These are phyloP conservation scores for Styphnolobium japonicum DNA, from an alignment of 306 rosid genomes.

Conservation along the genomic window DNA sequence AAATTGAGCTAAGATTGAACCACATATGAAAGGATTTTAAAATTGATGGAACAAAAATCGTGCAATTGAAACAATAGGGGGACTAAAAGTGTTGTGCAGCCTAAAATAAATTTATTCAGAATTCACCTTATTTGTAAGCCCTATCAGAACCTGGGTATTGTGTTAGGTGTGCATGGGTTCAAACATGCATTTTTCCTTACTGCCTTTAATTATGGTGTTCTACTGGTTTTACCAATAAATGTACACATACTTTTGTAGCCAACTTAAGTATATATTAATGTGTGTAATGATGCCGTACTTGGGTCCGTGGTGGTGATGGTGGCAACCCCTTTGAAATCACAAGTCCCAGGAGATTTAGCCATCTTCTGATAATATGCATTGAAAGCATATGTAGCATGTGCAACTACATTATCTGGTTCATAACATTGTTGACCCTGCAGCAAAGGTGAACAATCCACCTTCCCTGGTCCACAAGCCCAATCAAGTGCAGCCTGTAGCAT, in stretches of 20 bases:
- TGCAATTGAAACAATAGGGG: neutral
- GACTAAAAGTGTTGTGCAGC: neutral
- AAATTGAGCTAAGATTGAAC: neutral
- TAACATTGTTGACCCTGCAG: slow-evolving; percentile 82
- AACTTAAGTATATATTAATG: neutral
- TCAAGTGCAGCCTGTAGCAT: slow-evolving; percentile 92
- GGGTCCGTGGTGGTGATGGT: slow-evolving; percentile 79
- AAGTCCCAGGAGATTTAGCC: slow-evolving; percentile 79
- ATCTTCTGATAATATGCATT: slow-evolving; percentile 83
- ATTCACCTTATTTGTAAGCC: neutral
- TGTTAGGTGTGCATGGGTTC: neutral
- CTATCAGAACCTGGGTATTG: neutral
- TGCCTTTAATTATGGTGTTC: neutral
- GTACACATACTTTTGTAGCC: neutral
- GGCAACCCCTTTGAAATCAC: slow-evolving; percentile 96
- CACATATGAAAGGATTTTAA: neutral
- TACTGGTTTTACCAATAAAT: neutral
- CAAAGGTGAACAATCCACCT: slow-evolving; percentile 83
- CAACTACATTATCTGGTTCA: slow-evolving; percentile 71
- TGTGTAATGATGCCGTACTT: slow-evolving; percentile 51
- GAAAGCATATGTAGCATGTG: slow-evolving; percentile 82
- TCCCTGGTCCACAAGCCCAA: slow-evolving; percentile 99
- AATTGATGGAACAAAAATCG: neutral
- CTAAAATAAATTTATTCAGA: neutral
- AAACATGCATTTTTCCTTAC: neutral